Conservation (phyloP, 495 filamentous ascomycete genomes). For the Daldinia childiae region DNA sequence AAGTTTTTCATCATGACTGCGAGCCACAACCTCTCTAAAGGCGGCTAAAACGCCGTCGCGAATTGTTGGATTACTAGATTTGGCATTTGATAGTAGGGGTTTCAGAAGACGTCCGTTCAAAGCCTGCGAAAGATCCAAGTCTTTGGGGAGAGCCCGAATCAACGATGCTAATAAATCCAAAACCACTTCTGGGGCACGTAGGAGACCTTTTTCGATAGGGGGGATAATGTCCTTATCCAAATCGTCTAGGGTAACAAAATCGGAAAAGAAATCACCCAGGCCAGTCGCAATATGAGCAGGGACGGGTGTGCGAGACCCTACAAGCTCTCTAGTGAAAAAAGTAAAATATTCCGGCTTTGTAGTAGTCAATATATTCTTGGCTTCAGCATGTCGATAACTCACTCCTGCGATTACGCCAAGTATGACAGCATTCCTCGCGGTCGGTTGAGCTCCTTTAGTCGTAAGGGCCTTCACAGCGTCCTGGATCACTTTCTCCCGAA, state of each 20-base stretch:
- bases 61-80: conserved; percentile 83
- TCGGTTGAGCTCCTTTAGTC: conserved; percentile 66
- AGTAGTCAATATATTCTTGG: conserved; percentile 66
- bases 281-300: conserved; percentile 76
- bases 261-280: conserved; percentile 82
- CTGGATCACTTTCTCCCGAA: conserved; percentile 66
- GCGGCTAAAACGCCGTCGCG: conserved; percentile 77
- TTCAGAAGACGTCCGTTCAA: conserved; percentile 77
- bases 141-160: conserved; percentile 70
- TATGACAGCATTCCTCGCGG: conserved; percentile 74
- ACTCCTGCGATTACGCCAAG: conserved; percentile 89
- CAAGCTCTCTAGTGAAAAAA: conserved; percentile 85
- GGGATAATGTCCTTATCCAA: conserved; percentile 79
- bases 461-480: conserved; percentile 72
- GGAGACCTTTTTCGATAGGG: conserved; percentile 83
- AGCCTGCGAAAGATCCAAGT: conserved; percentile 79
- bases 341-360: conserved; percentile 75
- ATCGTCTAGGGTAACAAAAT: conserved; percentile 79
- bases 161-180: conserved; percentile 78
- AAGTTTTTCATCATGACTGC: conserved; percentile 63
- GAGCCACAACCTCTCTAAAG: conserved; percentile 70
- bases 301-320: conserved; percentile 78
- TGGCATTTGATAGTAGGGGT: conserved; percentile 84
- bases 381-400: conserved; percentile 70
- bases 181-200: conserved; percentile 90